Percentiles rank a stretch among this genome's conserved stretches.
These are phyloP conservation scores for Corymbia citriodora DNA, from an alignment of 441 rosid species.

Conservation along the genomic window DNA sequence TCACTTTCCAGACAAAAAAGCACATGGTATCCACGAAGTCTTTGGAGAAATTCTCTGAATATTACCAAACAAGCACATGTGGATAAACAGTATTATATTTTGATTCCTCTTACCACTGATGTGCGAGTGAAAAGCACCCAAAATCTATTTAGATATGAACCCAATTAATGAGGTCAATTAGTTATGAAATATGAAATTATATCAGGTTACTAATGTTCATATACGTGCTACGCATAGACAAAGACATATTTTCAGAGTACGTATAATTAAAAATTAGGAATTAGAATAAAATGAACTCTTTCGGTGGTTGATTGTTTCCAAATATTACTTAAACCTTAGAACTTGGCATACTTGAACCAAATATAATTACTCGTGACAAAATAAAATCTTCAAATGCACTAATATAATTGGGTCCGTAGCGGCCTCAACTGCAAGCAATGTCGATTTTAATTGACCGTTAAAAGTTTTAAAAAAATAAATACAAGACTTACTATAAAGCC, in stretches of 20 bases:
- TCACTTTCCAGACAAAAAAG: not conserved
- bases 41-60: rapidly evolving
- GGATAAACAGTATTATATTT: not conserved
- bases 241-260: too few relatives aligned
- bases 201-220: too few relatives aligned
- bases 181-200: too few relatives aligned
- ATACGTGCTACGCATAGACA: too few relatives aligned
- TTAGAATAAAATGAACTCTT: too few relatives aligned
- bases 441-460: not conserved
- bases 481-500: not conserved
- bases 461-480: not conserved
- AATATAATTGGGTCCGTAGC: not conserved
- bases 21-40: not conserved
- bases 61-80: not conserved
- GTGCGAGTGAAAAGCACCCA: too few relatives aligned
- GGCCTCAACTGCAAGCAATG: not conserved
- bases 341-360: too few relatives aligned
- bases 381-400: too few relatives aligned
- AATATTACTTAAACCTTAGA: too few relatives aligned
- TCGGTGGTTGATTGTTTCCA: too few relatives aligned
- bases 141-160: not conserved
- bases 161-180: not conserved
- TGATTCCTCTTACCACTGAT: not conserved
- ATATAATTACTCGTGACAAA: too few relatives aligned
- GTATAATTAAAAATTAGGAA: too few relatives aligned